These are phyloP conservation scores for Penicillium soppii DNA, from an alignment of 495 filamentous ascomycete species.

Conservation along the genomic window DNA sequence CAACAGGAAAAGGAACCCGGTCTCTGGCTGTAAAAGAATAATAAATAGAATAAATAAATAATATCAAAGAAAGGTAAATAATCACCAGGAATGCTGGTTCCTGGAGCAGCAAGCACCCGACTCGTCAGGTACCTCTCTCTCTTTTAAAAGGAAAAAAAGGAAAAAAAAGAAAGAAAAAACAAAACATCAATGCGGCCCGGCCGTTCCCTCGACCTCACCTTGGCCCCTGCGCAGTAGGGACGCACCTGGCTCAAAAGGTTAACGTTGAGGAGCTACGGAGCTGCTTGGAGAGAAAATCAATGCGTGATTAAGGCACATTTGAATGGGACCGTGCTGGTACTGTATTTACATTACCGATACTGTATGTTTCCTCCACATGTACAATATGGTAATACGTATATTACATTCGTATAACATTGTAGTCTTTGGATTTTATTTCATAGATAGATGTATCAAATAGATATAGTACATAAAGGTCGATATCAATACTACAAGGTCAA, in stretches of 20 bases:
- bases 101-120: constrained; percentile 1
- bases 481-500: too few species aligned
- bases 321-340: not conserved
- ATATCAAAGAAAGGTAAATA: too few species aligned
- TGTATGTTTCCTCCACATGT: too few species aligned
- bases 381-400: too few species aligned
- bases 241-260: constrained; percentile 14
- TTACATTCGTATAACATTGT: too few species aligned
- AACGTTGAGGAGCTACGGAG: constrained; percentile 5
- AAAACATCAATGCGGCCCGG: not conserved
- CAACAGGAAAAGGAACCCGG: constrained; percentile 2
- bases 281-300: not conserved
- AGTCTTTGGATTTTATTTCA: too few species aligned
- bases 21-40: not conserved
- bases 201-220: constrained; percentile 1
- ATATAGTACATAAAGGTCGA: too few species aligned
- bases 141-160: too few species aligned
- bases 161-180: too few species aligned
- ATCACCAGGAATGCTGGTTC: constrained; percentile 1
- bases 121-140: constrained; percentile 6
- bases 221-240: constrained; percentile 10
- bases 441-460: too few species aligned
- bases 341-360: not conserved
- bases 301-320: not conserved
- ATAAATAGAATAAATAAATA: too few species aligned